Evolutionary conservation across 1,284 basidiomycete genomes (phyloP), one percentile per base, ranked within the genome.

Genomic region (Leccinum angustisporum): DNA sequence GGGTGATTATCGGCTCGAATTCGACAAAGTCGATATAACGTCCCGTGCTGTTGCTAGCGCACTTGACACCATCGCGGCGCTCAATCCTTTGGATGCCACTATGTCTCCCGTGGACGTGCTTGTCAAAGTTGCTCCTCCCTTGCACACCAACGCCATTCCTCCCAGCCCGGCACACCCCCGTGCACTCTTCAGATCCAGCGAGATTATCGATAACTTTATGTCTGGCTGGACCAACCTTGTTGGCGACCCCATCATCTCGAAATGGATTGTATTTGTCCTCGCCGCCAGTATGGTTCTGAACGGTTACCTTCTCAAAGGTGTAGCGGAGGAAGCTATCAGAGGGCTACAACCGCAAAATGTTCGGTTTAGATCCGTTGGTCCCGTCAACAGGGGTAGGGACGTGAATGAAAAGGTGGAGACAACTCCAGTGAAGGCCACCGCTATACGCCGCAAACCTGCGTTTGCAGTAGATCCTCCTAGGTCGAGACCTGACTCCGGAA

Each of bases 251-350:
- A 87, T 98, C 59, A 80, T 99, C 68, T 91, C 88, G 71, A 99
- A 99, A 80, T 97, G 94, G 93, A 97, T 99, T 69, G 92, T 98
- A 59, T 82, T 95, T 58, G 94, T 92, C 16, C 86, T 99, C 34
- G 90, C 88, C 3, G 85, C 97, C 67, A 94, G 91, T 66, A 90
- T 99, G 65, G 86, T 91, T 64, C 81, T 99, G 65, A 99, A 99
- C 70, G 95, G 95, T 1, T 98, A 95, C 74, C 81, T 99, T 36
- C 83, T 99, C 64, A 97, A 95, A 76, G 89, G 90, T 6, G 87
- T 90, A 48, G 86, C 86, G 0, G 76, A 80, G 31, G 75, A 77
- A 52, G 71, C 75, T 21, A 78, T 81, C 63, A 77, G 73, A 54
- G 72, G 78, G 13, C 59, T 78, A 11, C 74, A 83, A 70, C 73